These are phyloP conservation scores for Stemphylium beticola DNA, from an alignment of 2,329 filamentous ascomycete genomes.

Conservation along the genomic window DNA sequence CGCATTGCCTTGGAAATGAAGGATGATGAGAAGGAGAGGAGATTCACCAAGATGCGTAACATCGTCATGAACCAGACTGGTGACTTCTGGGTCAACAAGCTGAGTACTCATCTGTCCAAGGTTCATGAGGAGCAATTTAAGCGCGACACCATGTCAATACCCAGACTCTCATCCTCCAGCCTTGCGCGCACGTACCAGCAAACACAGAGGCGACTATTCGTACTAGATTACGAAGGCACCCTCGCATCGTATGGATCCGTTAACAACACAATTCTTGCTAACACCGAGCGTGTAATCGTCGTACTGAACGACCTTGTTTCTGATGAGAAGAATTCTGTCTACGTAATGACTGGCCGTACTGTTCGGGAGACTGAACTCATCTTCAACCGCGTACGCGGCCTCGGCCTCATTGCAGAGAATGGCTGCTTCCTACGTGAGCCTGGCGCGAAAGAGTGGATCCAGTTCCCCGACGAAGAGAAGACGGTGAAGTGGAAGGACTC, in stretches of 20 bases:
- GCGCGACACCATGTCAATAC: conserved; percentile 84
- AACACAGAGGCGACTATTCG: conserved; percentile 75
- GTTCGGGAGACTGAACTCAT: conserved; percentile 87
- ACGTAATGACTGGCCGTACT: conserved; percentile 89
- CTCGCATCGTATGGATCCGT: conserved; percentile 86
- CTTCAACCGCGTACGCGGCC: conserved; percentile 80
- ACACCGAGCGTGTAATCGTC: conserved; percentile 83
- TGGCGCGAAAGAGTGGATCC: conserved; percentile 71
- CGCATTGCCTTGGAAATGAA: conserved; percentile 81
- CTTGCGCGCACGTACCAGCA: conserved; percentile 70
- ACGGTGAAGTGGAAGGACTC: conserved; percentile 82
- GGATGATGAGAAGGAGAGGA: conserved; percentile 71
- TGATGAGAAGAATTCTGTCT: conserved; percentile 83
- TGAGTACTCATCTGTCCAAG: conserved; percentile 71
- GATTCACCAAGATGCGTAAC: conserved; percentile 76
- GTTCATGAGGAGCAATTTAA: conserved; percentile 85
- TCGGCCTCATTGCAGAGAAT: conserved; percentile 93
- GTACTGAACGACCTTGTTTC: conserved; percentile 80
- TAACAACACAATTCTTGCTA: conserved; percentile 82
- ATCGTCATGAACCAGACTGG: conserved; percentile 83
- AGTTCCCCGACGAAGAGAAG: conserved; percentile 74
- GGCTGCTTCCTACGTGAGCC: conserved; percentile 85
- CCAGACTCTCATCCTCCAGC: conserved; percentile 74
- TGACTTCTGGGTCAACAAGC: conserved; percentile 81
- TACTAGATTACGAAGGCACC: conserved; percentile 93